Base-by-base conservation (phyloP, 805 yeast genomes). In the Candida sakaeoensis region DNA sequence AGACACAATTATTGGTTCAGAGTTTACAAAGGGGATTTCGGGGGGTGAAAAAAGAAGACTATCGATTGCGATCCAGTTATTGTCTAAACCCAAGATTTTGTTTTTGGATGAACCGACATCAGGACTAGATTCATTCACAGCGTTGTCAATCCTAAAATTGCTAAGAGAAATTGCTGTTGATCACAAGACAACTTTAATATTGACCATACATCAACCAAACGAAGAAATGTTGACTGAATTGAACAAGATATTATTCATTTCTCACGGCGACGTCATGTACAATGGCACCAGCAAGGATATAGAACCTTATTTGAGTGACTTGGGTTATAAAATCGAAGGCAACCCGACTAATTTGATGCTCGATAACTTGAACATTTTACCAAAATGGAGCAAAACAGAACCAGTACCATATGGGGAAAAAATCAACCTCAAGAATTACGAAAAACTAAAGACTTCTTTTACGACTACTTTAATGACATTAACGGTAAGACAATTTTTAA, bases 81-180 rank as follows among this genome's bases (percentile, higher is more conserved):
- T 54, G 8, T 44, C 50, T 9, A 46, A 35, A 23, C 58, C 58
- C 4, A 33, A 44, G 6, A 45, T 77, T 35, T 57, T 78, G 25
- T 77, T 79, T 52, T 59, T 78, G 42, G 82, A 77, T 60, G 82
- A 77, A 52, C 80, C 81, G 24, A 77, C 82, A 13, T 75, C 81
- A 24, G 82, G 82, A 29, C 58, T 76, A 46, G 82, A 77, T 50
- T 72, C 82, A n/a, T 55, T 52, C 17, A 70, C 82, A 18, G 73
- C 82, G 6, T 66, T 75, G 72, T 69, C 79, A 17, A 74, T 77
- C 46, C 63, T 75, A 37, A 67, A 68, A 46, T 69, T 74, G 42
- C 41, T 61, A 68, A 51, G 66, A 63, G 45, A 61, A 62, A 22
- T 62, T 71, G 51, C 79, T 74, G 29, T 22, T 23, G 36, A 40